Base-by-base conservation (phyloP, 169 alveolate genomes). In the Plasmodium gonderi region DNA sequence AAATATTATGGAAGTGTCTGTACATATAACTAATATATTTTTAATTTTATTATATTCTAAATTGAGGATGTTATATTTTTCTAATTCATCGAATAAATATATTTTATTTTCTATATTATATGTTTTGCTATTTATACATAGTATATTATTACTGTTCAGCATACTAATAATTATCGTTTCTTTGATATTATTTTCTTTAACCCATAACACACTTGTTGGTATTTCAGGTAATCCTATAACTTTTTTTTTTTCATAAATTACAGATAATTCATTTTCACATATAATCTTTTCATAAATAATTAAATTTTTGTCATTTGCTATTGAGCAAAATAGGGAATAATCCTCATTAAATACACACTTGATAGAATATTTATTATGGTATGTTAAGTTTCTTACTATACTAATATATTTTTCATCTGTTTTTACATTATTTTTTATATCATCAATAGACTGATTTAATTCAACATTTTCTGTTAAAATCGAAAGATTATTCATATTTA, bases 301-400 rank as follows among this genome's bases (percentile, higher is more conserved):
- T 85, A 85, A 74, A 85, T 85, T 85, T 65, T 85, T 85, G 38
- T 85, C 92, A 85, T 85, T 85, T 33, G 89, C 85, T 54, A 85
- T 85, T 12, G 92, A 85, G 45, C 92, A 85, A 75, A 85, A 85
- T 36, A 85, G 67, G 11, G 87, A 49, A 20, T 54, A 75, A 51
- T 85, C 79, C 12, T 85, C 69, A 85, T 85, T 85, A 75, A 85
- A 85, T 40, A 51, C 23, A 75, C 92, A 85, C 31, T 85, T 74
- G 20, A 76, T 36, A 23, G 92, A 85, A 45, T 85, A 85, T 78
- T 76, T 76, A 33, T 74, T 85, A 85, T 85, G 92, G 33, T 75
- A 85, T 31, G 51, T 76, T 51, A 85, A 85, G 8, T 49, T 75
- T 49, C 79, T 76, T 54, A 74, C 47, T 51, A 85, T 51, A 65